phyloP scores from a whole-genome alignment of 495 filamentous ascomycete genomes.

The Penicillium paradoxum region DNA sequence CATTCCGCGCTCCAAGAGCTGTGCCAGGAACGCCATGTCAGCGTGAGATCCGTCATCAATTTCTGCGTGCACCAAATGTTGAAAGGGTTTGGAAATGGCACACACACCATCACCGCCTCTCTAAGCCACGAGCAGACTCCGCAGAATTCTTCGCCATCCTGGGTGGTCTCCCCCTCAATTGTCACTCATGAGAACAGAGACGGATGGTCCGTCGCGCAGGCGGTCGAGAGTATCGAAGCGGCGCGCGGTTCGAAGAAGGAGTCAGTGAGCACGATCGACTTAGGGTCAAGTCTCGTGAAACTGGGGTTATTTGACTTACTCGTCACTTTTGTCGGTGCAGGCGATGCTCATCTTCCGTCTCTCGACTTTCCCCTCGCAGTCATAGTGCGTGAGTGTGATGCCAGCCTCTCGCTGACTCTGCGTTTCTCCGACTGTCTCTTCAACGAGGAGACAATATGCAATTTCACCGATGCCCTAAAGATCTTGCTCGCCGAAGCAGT shows the following conservation, averaged over 20 bases:
- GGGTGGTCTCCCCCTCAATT: constrained; percentile 17
- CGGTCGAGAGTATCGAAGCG: constrained; percentile 1
- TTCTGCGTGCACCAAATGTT: not conserved
- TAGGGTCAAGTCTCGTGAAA: not conserved
- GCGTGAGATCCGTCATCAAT: not conserved
- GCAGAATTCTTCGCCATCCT: not conserved
- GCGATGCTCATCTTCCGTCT: not conserved
- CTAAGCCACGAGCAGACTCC: not conserved
- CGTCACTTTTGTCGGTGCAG: not conserved
- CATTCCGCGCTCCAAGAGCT: not conserved
- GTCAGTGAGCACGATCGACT: not conserved
- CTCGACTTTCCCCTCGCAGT: not conserved
- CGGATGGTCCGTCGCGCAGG: constrained; percentile 21
- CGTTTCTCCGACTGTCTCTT: not conserved
- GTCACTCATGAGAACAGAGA: constrained; percentile 18
- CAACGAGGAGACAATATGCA: not conserved
- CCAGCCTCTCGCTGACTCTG: not conserved
- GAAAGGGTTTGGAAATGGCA: not conserved
- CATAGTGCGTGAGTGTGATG: not conserved
- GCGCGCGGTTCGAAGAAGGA: not conserved
- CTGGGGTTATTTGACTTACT: not conserved
- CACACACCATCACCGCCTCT: not conserved
- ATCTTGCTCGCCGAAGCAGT: not conserved
- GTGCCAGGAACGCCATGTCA: not conserved
- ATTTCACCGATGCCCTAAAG: not conserved